A percentile compares a stretch with the other conserved stretches of the same genome.
Evolutionary conservation across 2,329 filamentous ascomycete species (phyloP).

Genomic region (Calonectria henricotiae): DNA sequence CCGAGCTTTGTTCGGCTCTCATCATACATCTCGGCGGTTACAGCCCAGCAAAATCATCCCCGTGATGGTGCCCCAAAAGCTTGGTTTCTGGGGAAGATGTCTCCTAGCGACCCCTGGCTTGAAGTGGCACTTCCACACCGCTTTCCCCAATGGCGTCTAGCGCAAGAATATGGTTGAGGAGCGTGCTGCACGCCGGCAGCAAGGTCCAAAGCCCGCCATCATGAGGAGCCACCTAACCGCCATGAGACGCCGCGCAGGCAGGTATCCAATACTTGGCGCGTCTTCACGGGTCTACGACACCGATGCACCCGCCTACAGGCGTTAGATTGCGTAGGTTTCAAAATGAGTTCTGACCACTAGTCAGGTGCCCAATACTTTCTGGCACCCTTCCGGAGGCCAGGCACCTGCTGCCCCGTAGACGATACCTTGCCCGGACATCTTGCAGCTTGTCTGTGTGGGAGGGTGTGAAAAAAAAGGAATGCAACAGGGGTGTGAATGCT

Average conservation of each 20-base stretch:
- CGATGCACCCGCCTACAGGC: conserved; percentile 35
- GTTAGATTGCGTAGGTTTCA: conserved; percentile 44
- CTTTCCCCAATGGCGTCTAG: conserved; percentile 55
- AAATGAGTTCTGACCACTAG: conserved; percentile 39
- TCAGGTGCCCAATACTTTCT: conserved; percentile 24
- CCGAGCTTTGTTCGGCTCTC: conserved; percentile 49
- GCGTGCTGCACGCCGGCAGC: conserved; percentile 52
- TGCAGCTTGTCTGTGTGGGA: conserved; percentile 22
- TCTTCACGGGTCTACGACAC: conserved; percentile 29
- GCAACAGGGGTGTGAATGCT: conserved; percentile 43
- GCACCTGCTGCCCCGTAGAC: conserved; percentile 36
- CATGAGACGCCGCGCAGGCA: conserved; percentile 42
- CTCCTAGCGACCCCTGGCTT: conserved; percentile 51
- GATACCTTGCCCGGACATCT: conserved; percentile 34
- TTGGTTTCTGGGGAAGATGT: conserved; percentile 53
- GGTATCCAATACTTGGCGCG: conserved; percentile 48
- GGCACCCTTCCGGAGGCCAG: conserved; percentile 9
- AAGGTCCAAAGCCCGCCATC: conserved; percentile 46
- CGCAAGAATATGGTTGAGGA: conserved; percentile 64
- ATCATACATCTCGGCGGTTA: conserved; percentile 41
- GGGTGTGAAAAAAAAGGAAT: conserved; percentile 42
- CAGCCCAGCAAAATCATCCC: conserved; percentile 47
- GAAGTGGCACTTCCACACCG: conserved; percentile 41
- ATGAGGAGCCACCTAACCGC: conserved; percentile 49
- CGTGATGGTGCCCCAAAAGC: conserved; percentile 55